Evolutionary conservation across 2,329 filamentous ascomycete species (phyloP).

Genomic region (Pseudogymnoascus sp.): DNA sequence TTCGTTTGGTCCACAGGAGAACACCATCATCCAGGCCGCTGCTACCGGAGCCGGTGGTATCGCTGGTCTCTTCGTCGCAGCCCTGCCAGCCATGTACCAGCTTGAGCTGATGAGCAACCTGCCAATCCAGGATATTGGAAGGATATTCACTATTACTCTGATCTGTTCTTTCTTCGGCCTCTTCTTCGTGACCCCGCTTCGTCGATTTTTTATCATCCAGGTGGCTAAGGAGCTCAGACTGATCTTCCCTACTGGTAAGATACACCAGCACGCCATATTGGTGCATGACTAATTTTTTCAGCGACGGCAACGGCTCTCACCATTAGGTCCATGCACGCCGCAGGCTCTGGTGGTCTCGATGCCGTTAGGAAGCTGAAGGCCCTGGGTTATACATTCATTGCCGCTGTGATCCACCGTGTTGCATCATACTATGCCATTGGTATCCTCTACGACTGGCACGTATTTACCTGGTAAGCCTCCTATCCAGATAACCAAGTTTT

Average conservation of each 20-base stretch:
- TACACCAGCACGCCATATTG: not conserved
- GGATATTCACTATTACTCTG: slow-evolving; percentile 51
- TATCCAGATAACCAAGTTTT: slow-evolving; percentile 14
- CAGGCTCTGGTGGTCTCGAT: slow-evolving; percentile 40
- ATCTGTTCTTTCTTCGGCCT: slow-evolving; percentile 57
- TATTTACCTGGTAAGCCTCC: slow-evolving; percentile 34
- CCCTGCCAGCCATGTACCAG: slow-evolving; percentile 52
- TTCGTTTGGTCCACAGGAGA: slow-evolving; percentile 51
- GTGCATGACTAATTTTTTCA: not conserved
- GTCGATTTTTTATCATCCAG: slow-evolving; percentile 61
- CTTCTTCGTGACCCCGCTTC: slow-evolving; percentile 52
- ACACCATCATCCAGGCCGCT: slow-evolving; percentile 52
- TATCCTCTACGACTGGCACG: slow-evolving; percentile 51
- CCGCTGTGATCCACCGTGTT: slow-evolving; percentile 44
- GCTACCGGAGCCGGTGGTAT: slow-evolving; percentile 52
- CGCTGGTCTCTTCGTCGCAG: slow-evolving; percentile 48
- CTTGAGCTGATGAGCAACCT: slow-evolving; percentile 37
- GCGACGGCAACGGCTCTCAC: slow-evolving; percentile 52
- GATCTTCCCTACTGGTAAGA: slow-evolving; percentile 43
- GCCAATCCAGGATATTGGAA: slow-evolving; percentile 46
- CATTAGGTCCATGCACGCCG: slow-evolving; percentile 54
- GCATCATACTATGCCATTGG: slow-evolving; percentile 50
- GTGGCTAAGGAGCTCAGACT: slow-evolving; percentile 51
- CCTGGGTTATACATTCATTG: slow-evolving; percentile 40
- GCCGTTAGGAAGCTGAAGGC: slow-evolving; percentile 50